phyloP scores from a whole-genome alignment of 345 rosid species.

The Excoecaria agallocha region DNA sequence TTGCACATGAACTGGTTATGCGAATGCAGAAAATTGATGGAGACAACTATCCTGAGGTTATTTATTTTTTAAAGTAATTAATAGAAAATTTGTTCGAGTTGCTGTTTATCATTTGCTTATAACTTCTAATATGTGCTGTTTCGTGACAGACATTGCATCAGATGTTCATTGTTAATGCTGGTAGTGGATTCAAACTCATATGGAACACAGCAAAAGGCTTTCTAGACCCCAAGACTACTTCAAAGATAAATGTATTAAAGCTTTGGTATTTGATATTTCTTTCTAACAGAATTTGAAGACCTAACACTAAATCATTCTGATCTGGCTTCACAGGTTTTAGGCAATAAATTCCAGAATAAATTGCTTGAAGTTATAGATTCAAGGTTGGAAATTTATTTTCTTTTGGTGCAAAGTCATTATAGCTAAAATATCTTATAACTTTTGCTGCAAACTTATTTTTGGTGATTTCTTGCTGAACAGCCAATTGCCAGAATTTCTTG shows the following conservation, averaged over 20 bases:
- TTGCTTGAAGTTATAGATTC: slow-evolving; percentile 78
- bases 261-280: slow-evolving; percentile 5
- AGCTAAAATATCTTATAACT: slow-evolving; percentile 5
- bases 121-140: slow-evolving; percentile 14
- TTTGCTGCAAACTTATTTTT: slow-evolving; percentile 10
- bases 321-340: slow-evolving; percentile 63
- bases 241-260: slow-evolving; percentile 73
- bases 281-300: slow-evolving; percentile 13
- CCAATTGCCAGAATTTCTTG: slow-evolving; percentile 94
- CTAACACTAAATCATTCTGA: slow-evolving; percentile 25
- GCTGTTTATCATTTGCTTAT: slow-evolving; percentile 8
- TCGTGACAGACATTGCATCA: slow-evolving; percentile 77
- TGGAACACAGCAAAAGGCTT: slow-evolving; percentile 89
- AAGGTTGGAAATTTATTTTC: slow-evolving; percentile 50
- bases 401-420: slow-evolving; percentile 9
- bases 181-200: slow-evolving; percentile 73
- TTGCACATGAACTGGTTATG: slow-evolving; percentile 89
- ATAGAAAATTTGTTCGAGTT: neutral
- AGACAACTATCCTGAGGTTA: slow-evolving; percentile 98
- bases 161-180: slow-evolving; percentile 90
- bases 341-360: slow-evolving; percentile 65
- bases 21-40: slow-evolving; percentile 95
- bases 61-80: slow-evolving; percentile 13
- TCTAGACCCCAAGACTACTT: slow-evolving; percentile 87
- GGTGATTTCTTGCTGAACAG: slow-evolving; percentile 41